Evolutionary conservation across 768 basidiomycete genomes (phyloP).

Genomic region (Lanmaoa rubissima): DNA sequence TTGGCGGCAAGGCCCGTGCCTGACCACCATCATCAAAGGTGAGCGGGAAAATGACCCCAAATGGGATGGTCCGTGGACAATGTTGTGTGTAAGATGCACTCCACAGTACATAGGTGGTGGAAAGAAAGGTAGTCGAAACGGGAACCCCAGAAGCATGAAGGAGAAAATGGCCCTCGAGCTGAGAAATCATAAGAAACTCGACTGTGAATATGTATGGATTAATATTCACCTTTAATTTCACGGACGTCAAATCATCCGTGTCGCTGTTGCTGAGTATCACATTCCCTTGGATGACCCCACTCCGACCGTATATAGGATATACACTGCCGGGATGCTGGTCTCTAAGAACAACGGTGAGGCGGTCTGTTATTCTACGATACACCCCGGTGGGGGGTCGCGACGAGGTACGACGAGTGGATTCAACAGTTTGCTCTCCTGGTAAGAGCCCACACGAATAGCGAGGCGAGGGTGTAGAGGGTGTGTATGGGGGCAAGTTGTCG

Average conservation of each 20-base stretch:
- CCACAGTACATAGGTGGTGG: constrained; percentile 20
- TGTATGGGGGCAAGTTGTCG: constrained; percentile 46
- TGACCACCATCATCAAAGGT: constrained; percentile 40
- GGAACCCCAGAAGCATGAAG: constrained; percentile 13
- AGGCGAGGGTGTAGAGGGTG: constrained; percentile 51
- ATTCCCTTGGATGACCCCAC: constrained; percentile 25
- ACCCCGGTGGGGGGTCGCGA: constrained; percentile 12
- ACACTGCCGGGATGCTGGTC: constrained; percentile 23
- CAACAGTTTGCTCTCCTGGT: constrained; percentile 49
- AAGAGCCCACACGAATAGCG: constrained; percentile 51
- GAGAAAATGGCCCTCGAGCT: constrained; percentile 29
- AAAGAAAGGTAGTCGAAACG: constrained; percentile 19
- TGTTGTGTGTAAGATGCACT: constrained; percentile 6
- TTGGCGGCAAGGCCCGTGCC: constrained; percentile 46
- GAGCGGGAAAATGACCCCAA: constrained; percentile 45
- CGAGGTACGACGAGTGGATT: constrained; percentile 35
- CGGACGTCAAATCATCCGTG: constrained; percentile 12
- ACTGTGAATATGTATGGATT: not conserved
- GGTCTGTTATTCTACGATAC: constrained; percentile 32
- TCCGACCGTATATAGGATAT: constrained; percentile 21
- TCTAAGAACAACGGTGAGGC: constrained; percentile 23
- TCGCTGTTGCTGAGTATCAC: constrained; percentile 14
- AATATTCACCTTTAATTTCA: constrained; percentile 23
- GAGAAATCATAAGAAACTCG: not conserved
- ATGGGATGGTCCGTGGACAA: constrained; percentile 40